Evolutionary conservation across 331 rosid genomes (phyloP), one percentile per base, ranked within the genome.

Genomic region (Saraca asoca): DNA sequence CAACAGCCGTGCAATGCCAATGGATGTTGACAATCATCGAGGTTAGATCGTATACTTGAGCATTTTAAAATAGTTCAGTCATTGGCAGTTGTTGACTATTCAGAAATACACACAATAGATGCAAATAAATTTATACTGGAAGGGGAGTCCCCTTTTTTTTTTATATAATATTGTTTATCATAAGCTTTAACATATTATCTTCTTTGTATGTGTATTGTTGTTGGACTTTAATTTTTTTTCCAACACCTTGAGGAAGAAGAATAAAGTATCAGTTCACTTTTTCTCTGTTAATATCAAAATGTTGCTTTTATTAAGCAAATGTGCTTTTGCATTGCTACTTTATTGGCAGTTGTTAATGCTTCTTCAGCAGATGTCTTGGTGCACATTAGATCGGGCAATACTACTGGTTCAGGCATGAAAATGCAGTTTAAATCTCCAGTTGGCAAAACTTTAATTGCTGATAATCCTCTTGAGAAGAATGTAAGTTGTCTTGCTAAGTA

Each of bases 371-470:
- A 88, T 73, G 81, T 69, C 58, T 72, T 85, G 2, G 96, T 83
- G 60, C 87, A 78, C 69, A 58, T 81, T 54, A 81, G 84, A 70
- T 62, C 91, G 31, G 82, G 86, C 72, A 78, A 82, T 70, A 69
- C 79, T 67, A 78, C 74, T 20, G 87, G 87, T 69, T 73, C 90
- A 14, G 88, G 88, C 20, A 81, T 81, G 57, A 87, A 82, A 75
- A 69, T 86, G 85, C 95, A 91, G 65, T 91, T 84, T 68, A 91
- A 91, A 52, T 75, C 86, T 48, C 85, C 94, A 60, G 79, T 35
- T 2, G 62, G 68, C 46, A 85, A 71, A 85, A 86, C 81, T 72
- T 68, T 82, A 77, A 78, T 62, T 69, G 66, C 84, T 64, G 85
- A 82, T 16, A 87, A 74, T 75, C 90, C 85, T 69, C 85, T 80